Base-by-base conservation (phyloP, 129 eudicot genomes). In the Flaveria sonorensis region DNA sequence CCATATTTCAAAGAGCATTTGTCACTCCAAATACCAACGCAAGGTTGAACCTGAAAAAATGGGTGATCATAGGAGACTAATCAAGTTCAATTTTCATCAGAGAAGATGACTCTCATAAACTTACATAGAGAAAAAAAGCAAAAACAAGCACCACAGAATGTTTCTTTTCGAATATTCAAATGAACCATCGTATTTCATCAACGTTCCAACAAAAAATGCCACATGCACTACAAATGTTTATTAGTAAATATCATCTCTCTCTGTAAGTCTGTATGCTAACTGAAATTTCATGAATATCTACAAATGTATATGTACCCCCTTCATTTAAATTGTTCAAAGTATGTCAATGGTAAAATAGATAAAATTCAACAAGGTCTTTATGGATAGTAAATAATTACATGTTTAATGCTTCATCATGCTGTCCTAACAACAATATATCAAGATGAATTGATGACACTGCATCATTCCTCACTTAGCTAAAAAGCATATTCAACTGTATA, bases 11-110 rank as follows among this genome's bases (percentile, higher is more conserved):
- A 94, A 72, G 90, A 21, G 87, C 99, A 94, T 78, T 91, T 89
- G 76, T 94, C 99, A 86, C 99, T 94, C 99, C 99, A 94, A 39
- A 94, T 94, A 42, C 97, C 99, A 73, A 94, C 99, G 85, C 96
- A 94, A 64, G 99, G 97, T 87, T 94, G 99, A 80, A 94, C 99
- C 99, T 94, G 88, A 74, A 83, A 77, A 24, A 77, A 80, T 8
- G 50, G 51, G 75, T 13, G 71, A 67, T 19, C 67, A 67, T 30
- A 75, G 50, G 43, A 68, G 55, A n/a, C 15, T 43, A 46, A 61
- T 24, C 15, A 45, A n/a, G 26, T 74, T 56, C 26, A 53, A 13
- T 39, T 73, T 66, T 65, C 57, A 75, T 21, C 45, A 60, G 57
- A 32, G 16, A 45, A 50, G 55, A 30, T 16, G 53, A 32, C 70